phyloP scores from a whole-genome alignment of 2,329 filamentous ascomycete genomes.

The Cordyceps cicadae region DNA sequence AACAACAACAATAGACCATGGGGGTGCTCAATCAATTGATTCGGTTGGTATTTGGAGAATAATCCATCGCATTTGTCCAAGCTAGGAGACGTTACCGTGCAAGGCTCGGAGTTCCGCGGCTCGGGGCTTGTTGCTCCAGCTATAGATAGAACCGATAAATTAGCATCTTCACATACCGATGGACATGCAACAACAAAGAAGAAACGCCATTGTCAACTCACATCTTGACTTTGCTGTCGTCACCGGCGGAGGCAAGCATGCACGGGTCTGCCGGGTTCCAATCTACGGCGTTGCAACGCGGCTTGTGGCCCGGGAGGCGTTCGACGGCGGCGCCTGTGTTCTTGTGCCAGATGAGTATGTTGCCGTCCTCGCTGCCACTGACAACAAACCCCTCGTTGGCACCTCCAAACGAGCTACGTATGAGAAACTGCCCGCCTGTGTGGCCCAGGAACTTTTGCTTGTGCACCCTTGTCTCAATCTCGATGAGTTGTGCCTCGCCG shows the following conservation, averaged over 20 bases:
- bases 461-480: constrained; percentile 63
- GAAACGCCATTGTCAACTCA: constrained; percentile 37
- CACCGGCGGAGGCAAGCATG: constrained; percentile 85
- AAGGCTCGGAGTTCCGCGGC: constrained; percentile 16
- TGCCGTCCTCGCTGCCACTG: constrained; percentile 75
- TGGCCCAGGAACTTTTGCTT: constrained; percentile 70
- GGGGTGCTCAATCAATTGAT: too few relatives aligned
- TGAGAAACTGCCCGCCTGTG: constrained; percentile 66
- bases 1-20: too few relatives aligned
- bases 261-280: constrained; percentile 81
- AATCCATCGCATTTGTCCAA: too few relatives aligned
- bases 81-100: not conserved
- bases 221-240: constrained; percentile 80
- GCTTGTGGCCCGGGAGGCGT: constrained; percentile 63
- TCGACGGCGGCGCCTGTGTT: constrained; percentile 69
- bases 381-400: constrained; percentile 87
- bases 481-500: constrained; percentile 68
- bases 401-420: constrained; percentile 77
- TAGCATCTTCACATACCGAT: not conserved
- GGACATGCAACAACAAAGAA: not conserved
- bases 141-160: not conserved
- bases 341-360: constrained; percentile 86
- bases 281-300: constrained; percentile 75
- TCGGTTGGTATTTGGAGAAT: too few relatives aligned
- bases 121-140: constrained; percentile 21